Evolutionary conservation across 352 stramenopile species (phyloP), one percentile per base, ranked within the genome.

Genomic region (Pythium monospermum): DNA sequence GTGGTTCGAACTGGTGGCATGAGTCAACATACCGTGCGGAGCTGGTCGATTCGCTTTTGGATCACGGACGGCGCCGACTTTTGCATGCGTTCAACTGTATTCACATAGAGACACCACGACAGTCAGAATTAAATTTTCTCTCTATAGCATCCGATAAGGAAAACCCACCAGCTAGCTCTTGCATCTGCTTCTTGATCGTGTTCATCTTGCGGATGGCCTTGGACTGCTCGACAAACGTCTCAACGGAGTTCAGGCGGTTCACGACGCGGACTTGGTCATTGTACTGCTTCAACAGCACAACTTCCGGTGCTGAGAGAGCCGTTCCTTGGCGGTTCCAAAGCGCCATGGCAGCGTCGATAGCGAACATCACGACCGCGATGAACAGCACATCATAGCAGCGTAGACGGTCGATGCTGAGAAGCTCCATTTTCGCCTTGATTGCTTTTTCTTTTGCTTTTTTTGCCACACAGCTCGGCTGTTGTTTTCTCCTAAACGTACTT

Each of bases 161-260:
- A 25, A 10, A 61, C 69, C 11, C 49, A 92, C 82, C 73, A 19
- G 75, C 78, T 19, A 88, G 74, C 59, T 87, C 78, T 55, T 91
- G 76, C 65, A 91, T 78, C 62, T 91, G 59, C 60, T 90, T 91
- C 66, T 94, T 91, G 47, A 91, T 49, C 16, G 68, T 55, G 57
- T 94, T 94, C 83, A 94, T 91, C 64, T 83, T 77, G 45, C 83
- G 80, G 28, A 83, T 87, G 21, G 82, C 74, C 63, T 91, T 94
- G 50, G 83, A 85, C 57, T 94, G 83, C 59, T 91, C 83, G 41
- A 94, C 83, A 45, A 94, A 94, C 53, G 78, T 94, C 64, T 94
- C 78, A 51, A 94, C 80, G 53, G 80, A 91, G 66, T 91, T 91
- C 48, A 94, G 78, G 48, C 73, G 71, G 53, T 90, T 89, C 19